phyloP scores from a whole-genome alignment of 106 monocot genomes.

The Iris macrosiphon region DNA sequence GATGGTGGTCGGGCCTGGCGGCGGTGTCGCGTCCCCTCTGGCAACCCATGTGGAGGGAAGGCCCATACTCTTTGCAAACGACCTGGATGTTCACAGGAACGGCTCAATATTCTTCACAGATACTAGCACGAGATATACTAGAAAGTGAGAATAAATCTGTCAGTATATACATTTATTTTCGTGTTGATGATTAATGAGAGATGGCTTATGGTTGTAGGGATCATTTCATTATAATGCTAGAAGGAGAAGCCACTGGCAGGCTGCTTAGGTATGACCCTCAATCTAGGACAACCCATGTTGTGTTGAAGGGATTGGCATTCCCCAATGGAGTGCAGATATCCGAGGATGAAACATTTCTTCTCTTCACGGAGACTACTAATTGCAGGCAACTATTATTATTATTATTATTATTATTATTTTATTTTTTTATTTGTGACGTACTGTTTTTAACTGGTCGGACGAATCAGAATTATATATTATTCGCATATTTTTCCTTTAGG shows the following conservation, averaged over 20 bases:
- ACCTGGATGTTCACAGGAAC: constrained; percentile 75
- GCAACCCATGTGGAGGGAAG: constrained; percentile 44
- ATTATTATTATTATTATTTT: too few species aligned
- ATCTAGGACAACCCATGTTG: constrained; percentile 48
- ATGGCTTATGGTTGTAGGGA: constrained; percentile 45
- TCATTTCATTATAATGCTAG: constrained; percentile 62
- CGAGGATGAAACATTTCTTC: constrained; percentile 65
- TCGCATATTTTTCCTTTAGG: too few species aligned
- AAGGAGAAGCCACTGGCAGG: constrained; percentile 83
- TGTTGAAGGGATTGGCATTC: constrained; percentile 64
- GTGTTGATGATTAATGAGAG: too few species aligned
- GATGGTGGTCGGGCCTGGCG: constrained; percentile 35
- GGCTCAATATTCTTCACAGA: constrained; percentile 94
- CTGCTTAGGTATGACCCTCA: constrained; percentile 74
- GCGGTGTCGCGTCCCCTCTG: constrained; percentile 61
- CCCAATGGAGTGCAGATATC: constrained; percentile 92
- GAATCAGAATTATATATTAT: too few species aligned
- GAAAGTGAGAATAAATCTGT: too few species aligned
- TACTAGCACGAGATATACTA: constrained; percentile 68
- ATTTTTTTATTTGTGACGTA: constrained; percentile 1
- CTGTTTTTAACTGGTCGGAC: too few species aligned
- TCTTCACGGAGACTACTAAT: constrained; percentile 81
- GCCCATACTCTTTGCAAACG: constrained; percentile 81
- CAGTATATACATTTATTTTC: too few species aligned
- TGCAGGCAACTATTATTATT: too few species aligned